Percentiles rank a stretch among this genome's conserved stretches.
Evolutionary conservation across 306 rosid genomes (phyloP).

Genomic region (Crotalaria pallida): DNA sequence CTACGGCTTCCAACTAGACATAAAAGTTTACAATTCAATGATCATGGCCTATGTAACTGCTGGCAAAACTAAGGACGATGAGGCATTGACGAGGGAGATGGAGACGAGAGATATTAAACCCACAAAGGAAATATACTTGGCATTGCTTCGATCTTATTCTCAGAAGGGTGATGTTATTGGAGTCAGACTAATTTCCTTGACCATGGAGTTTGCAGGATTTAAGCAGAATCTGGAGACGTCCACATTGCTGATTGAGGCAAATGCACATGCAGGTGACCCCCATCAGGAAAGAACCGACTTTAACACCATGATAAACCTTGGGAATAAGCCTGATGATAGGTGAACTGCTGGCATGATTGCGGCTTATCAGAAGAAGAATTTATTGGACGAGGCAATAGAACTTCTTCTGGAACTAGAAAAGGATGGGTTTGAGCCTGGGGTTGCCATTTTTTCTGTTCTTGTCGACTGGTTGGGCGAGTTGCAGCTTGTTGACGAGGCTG

Average conservation of each 20-base stretch:
- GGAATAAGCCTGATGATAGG: conserved; percentile 70
- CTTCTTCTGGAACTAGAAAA: conserved; percentile 64
- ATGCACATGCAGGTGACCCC: conserved; percentile 36
- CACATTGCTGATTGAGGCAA: conserved; percentile 63
- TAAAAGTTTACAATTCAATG: conserved; percentile 56
- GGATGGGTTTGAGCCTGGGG: conserved; percentile 79
- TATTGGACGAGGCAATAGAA: conserved; percentile 63
- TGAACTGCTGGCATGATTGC: conserved; percentile 75
- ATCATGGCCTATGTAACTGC: conserved; percentile 64
- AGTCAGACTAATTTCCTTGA: conserved; percentile 40
- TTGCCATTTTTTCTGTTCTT: conserved; percentile 69
- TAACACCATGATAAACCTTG: conserved; percentile 53
- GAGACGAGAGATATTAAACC: conserved; percentile 51
- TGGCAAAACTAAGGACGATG: conserved; percentile 45
- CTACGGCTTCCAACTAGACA: conserved; percentile 67
- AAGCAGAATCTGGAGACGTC: conserved; percentile 47
- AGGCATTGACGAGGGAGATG: conserved; percentile 60
- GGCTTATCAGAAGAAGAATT: conserved; percentile 56
- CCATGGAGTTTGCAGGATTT: conserved; percentile 61
- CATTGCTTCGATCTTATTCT: conserved; percentile 58
- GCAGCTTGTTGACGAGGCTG: conserved; percentile 80
- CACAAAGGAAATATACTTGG: conserved; percentile 56
- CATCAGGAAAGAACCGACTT: conserved; percentile 59
- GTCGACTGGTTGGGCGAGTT: conserved; percentile 79
- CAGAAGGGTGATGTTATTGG: conserved; percentile 37